A percentile compares a stretch with the other conserved stretches of the same genome.
Evolutionary conservation across 768 basidiomycete genomes (phyloP).

Genomic region (Panaeolus cyanescens): DNA sequence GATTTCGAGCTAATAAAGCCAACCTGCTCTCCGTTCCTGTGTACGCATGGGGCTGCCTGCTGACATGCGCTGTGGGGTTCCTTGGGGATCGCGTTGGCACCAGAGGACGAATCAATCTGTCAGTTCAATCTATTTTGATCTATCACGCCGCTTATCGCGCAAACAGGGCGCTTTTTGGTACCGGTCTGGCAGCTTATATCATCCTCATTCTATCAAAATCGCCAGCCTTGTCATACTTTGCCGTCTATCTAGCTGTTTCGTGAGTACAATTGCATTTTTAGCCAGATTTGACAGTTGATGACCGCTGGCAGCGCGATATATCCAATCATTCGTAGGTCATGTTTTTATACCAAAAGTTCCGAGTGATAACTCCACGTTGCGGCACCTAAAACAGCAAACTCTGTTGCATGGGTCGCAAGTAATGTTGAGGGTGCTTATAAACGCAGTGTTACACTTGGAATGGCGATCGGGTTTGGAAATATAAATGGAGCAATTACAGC

Average conservation of each 20-base stretch:
- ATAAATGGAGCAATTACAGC: slow-evolving; percentile 69
- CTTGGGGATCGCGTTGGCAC: slow-evolving; percentile 61
- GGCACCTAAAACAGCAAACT: slow-evolving; percentile 14
- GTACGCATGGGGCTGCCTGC: slow-evolving; percentile 70
- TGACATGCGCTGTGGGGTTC: slow-evolving; percentile 64
- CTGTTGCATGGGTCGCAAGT: slow-evolving; percentile 65
- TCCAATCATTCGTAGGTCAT: slow-evolving; percentile 49
- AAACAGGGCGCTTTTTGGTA: slow-evolving; percentile 23
- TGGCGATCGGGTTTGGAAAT: slow-evolving; percentile 72
- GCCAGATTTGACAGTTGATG: background rate
- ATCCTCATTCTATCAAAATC: slow-evolving; percentile 63
- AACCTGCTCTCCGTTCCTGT: slow-evolving; percentile 80
- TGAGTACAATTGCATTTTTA: slow-evolving; percentile 33
- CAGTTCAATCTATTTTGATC: slow-evolving; percentile 17
- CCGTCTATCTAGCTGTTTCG: slow-evolving; percentile 71
- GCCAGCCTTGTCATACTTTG: slow-evolving; percentile 71
- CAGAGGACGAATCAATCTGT: slow-evolving; percentile 65
- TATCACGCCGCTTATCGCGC: background rate
- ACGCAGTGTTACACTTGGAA: slow-evolving; percentile 66
- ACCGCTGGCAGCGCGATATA: slow-evolving; percentile 42
- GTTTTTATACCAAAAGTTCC: background rate
- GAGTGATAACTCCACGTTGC: background rate
- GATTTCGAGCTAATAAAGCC: slow-evolving; percentile 63
- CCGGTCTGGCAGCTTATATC: slow-evolving; percentile 59
- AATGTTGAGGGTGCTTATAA: slow-evolving; percentile 79